A percentile compares a stretch with the other conserved stretches of the same genome.
phyloP scores from a whole-genome alignment of 768 basidiomycete species.

The Favolaschia claudopus region DNA sequence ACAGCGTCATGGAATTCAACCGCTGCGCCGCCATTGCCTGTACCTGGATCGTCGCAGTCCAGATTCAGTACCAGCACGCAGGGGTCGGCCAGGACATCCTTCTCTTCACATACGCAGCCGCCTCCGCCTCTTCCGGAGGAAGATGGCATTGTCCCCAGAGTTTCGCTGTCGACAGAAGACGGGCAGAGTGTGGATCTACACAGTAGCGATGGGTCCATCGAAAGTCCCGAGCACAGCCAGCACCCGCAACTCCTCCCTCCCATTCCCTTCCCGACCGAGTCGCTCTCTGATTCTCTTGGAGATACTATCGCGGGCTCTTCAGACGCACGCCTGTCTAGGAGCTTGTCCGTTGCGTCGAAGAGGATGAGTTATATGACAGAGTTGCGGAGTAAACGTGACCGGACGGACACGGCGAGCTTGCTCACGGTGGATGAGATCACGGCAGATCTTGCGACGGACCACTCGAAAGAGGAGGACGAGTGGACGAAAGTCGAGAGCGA shows the following conservation, averaged over 20 bases:
- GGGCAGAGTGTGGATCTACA: conserved; percentile 71
- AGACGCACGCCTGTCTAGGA: conserved; percentile 36
- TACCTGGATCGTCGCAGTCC: no score
- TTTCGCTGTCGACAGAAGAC: conserved; percentile 80
- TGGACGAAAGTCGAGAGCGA: conserved; percentile 77
- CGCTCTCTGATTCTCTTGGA: conserved; percentile 81
- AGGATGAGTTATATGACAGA: conserved; percentile 87
- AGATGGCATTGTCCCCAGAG: conserved; percentile 57
- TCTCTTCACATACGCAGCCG: conserved; percentile 49
- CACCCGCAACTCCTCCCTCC: conserved; percentile 76
- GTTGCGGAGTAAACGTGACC: conserved; percentile 80
- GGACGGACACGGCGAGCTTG: conserved; percentile 88
- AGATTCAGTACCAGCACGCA: conserved; percentile 72
- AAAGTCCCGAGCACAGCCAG: conserved; percentile 28
- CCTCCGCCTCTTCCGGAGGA: conserved; percentile 45
- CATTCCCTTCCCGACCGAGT: conserved; percentile 79
- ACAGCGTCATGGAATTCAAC: conserved; percentile 54
- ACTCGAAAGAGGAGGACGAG: conserved; percentile 67
- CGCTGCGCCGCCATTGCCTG: conserved; percentile 43
- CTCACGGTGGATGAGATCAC: conserved; percentile 99
- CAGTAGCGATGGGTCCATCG: conserved; percentile 50
- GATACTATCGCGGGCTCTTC: conserved; percentile 51
- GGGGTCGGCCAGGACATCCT: conserved; percentile 55
- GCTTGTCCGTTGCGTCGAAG: conserved; percentile 54
- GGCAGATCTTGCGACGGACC: conserved; percentile 82